phyloP scores from a whole-genome alignment of 83 land plant genomes.

The Isoetes engelmannii region DNA sequence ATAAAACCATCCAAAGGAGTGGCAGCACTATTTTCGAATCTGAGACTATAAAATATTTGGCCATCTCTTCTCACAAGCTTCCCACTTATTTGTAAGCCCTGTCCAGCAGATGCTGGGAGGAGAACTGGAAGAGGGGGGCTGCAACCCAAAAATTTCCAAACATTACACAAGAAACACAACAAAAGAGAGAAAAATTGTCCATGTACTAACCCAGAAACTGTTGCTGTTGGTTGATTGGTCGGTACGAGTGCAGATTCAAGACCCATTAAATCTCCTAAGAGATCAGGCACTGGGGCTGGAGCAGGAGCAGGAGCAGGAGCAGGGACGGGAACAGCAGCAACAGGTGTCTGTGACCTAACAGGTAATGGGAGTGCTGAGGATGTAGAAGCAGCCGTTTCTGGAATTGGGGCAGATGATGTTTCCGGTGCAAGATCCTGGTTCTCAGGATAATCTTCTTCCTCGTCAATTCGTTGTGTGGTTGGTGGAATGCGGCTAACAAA shows the following conservation, averaged over 20 bases:
- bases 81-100: conserved; percentile 93
- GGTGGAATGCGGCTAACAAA: conserved; percentile 94
- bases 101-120: conserved; percentile 80
- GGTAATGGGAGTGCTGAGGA: conserved; percentile 27
- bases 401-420: conserved; percentile 65
- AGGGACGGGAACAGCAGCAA: conserved; percentile 29
- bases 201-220: conserved; percentile 54
- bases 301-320: conserved; percentile 27
- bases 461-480: conserved; percentile 58
- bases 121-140: conserved; percentile 89
- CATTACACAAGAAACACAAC: background rate
- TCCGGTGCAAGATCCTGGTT: conserved; percentile 73
- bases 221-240: conserved; percentile 50
- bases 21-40: conserved; percentile 74
- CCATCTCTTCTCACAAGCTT: conserved; percentile 72
- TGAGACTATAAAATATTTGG: conserved; percentile 73
- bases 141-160: conserved; percentile 9
- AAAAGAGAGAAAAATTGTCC: conserved; percentile 1
- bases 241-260: conserved; percentile 86
- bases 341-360: conserved; percentile 26
- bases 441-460: conserved; percentile 78
- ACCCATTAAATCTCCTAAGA: conserved; percentile 92
- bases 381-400: conserved; percentile 44
- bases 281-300: conserved; percentile 81
- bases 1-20: conserved; percentile 83